Percentiles rank a stretch among this genome's conserved stretches.
Evolutionary conservation across 805 yeast genomes (phyloP).

Genomic region (Schwanniomyces vanrijiae): DNA sequence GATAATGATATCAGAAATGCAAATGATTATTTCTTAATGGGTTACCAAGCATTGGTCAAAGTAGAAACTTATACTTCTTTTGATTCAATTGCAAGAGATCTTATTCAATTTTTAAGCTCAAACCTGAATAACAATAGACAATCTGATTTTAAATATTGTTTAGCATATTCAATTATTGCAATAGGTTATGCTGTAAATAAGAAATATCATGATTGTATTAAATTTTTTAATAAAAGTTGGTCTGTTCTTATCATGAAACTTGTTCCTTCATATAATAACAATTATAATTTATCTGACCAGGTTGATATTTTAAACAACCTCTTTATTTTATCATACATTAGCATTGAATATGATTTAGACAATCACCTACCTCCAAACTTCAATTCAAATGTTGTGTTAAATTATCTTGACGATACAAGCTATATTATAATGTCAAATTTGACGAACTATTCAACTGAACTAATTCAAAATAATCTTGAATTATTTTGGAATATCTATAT

Average conservation of each 20-base stretch:
- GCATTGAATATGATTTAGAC: constrained; percentile 39
- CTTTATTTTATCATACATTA: constrained; percentile 43
- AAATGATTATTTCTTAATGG: constrained; percentile 32
- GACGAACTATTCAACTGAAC: constrained; percentile 11
- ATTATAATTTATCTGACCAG: constrained; percentile 25
- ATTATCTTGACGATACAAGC: constrained; percentile 49
- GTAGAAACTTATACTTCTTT: constrained; percentile 13
- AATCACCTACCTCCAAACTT: constrained; percentile 12
- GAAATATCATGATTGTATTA: constrained; percentile 31
- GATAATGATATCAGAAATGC: constrained; percentile 8
- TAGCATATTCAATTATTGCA: constrained; percentile 45
- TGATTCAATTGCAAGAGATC: constrained; percentile 18
- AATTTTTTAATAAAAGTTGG: constrained; percentile 48
- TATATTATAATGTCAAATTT: constrained; percentile 41
- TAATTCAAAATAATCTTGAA: constrained; percentile 30
- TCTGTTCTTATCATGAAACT: constrained; percentile 32
- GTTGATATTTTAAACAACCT: constrained; percentile 46
- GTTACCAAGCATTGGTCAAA: constrained; percentile 17
- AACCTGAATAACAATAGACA: constrained; percentile 8
- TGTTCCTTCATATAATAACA: constrained; percentile 32
- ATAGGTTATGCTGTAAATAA: constrained; percentile 36
- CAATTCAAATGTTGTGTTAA: constrained; percentile 48
- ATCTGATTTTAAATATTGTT: constrained; percentile 33
- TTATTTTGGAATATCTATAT: constrained; percentile 51
- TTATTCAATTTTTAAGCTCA: constrained; percentile 21